Conservation (phyloP, 371 early-diverging fungal species). For the Zychaea mexicana region DNA sequence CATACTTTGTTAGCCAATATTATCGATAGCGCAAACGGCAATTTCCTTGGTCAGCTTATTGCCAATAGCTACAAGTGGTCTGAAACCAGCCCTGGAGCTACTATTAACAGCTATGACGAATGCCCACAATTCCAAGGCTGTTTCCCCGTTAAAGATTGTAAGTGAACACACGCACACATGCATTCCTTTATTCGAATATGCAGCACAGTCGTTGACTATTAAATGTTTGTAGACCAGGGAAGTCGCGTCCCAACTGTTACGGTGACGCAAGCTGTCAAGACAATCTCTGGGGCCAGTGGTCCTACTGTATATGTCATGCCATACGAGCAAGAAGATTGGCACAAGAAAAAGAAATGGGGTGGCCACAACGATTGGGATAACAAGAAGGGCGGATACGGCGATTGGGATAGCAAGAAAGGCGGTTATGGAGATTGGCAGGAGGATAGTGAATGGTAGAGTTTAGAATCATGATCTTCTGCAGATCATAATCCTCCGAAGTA, state of each 20-base stretch:
- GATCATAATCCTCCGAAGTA: no score
- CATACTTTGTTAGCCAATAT: not conserved
- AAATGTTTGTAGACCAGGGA: no score
- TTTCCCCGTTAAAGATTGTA: not conserved
- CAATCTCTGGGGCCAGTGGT: not conserved
- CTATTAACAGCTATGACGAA: not conserved
- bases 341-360: not conserved
- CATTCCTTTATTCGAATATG: no score
- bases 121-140: not conserved
- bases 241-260: not conserved
- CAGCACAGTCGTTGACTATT: no score
- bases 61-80: not conserved
- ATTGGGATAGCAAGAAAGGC: not conserved
- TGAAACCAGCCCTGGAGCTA: not conserved
- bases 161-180: not conserved
- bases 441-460: not conserved
- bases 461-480: no score
- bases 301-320: not conserved
- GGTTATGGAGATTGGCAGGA: not conserved
- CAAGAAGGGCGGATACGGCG: not conserved
- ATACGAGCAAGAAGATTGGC: not conserved
- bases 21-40: not conserved
- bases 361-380: not conserved
- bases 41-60: not conserved
- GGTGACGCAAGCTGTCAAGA: not conserved